Conservation (phyloP, 2,329 filamentous ascomycete genomes). For the Colletotrichum caudatum region DNA sequence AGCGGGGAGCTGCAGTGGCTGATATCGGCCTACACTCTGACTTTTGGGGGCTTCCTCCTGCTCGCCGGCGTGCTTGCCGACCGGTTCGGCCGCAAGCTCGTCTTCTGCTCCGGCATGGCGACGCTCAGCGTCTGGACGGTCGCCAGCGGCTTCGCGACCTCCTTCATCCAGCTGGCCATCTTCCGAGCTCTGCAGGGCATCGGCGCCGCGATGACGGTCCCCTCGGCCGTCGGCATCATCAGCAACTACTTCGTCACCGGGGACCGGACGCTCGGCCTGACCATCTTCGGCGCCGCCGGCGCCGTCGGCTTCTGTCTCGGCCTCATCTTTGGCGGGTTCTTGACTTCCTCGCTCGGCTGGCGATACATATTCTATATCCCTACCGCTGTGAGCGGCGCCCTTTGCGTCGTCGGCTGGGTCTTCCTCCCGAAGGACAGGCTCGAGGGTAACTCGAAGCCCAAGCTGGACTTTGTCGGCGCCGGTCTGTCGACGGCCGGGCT, state of each 20-base stretch:
- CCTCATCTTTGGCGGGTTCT: slow-evolving; percentile 29
- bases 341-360: slow-evolving; percentile 36
- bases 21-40: slow-evolving; percentile 37
- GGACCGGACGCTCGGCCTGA: slow-evolving; percentile 29
- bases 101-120: slow-evolving; percentile 37
- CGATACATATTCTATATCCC: slow-evolving; percentile 38
- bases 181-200: slow-evolving; percentile 34
- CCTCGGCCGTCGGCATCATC: slow-evolving; percentile 78
- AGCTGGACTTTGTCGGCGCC: slow-evolving; percentile 57
- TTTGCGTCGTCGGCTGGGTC: slow-evolving; percentile 47
- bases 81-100: slow-evolving; percentile 34
- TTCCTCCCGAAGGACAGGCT: slow-evolving; percentile 54
- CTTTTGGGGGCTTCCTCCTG: slow-evolving; percentile 32
- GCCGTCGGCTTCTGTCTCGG: slow-evolving; percentile 35
- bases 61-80: slow-evolving; percentile 32
- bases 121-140: slow-evolving; percentile 32
- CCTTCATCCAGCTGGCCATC: slow-evolving; percentile 32
- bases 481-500: slow-evolving; percentile 56
- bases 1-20: slow-evolving; percentile 32
- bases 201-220: slow-evolving; percentile 79
- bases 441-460: slow-evolving; percentile 49
- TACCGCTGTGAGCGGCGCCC: slow-evolving; percentile 56
- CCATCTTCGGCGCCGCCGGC: slow-evolving; percentile 33
- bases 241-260: slow-evolving; percentile 37
- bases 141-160: slow-evolving; percentile 29